phyloP scores from a whole-genome alignment of 352 stramenopile genomes.

The Phytophthora idaei region DNA sequence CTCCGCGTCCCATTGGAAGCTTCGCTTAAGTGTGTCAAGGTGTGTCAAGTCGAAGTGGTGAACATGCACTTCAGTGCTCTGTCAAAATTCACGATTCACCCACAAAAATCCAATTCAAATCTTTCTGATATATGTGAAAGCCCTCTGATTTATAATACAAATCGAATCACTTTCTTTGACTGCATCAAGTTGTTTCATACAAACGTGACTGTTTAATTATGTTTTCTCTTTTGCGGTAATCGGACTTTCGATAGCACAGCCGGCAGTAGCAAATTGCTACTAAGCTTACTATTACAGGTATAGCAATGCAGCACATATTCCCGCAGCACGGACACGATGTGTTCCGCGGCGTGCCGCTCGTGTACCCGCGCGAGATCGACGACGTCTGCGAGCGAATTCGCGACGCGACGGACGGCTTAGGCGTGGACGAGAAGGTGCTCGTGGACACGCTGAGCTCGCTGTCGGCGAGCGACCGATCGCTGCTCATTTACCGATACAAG shows the following conservation, averaged over 20 bases:
- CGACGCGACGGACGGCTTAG: constrained; percentile 68
- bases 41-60: neutral
- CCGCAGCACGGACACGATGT: constrained; percentile 47
- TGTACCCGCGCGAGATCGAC: constrained; percentile 57
- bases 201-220: neutral
- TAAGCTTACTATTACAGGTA: no score
- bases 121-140: neutral
- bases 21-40: constrained; percentile 30
- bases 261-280: no score
- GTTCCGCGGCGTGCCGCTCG: constrained; percentile 37
- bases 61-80: no score
- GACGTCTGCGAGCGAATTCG: constrained; percentile 58
- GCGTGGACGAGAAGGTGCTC: constrained; percentile 71
- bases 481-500: constrained; percentile 75
- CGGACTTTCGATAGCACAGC: neutral
- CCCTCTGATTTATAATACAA: neutral
- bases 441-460: constrained; percentile 53
- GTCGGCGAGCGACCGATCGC: constrained; percentile 54
- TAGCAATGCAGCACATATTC: constrained; percentile 46
- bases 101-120: constrained; percentile 16
- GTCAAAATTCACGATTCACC: constrained; percentile 1
- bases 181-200: neutral
- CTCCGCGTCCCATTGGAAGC: constrained; percentile 39
- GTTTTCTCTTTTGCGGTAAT: constrained; percentile 10
- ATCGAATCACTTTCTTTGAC: neutral